Base-by-base conservation (phyloP, 371 early-diverging fungal genomes). In the Rhizomucor miehei region DNA sequence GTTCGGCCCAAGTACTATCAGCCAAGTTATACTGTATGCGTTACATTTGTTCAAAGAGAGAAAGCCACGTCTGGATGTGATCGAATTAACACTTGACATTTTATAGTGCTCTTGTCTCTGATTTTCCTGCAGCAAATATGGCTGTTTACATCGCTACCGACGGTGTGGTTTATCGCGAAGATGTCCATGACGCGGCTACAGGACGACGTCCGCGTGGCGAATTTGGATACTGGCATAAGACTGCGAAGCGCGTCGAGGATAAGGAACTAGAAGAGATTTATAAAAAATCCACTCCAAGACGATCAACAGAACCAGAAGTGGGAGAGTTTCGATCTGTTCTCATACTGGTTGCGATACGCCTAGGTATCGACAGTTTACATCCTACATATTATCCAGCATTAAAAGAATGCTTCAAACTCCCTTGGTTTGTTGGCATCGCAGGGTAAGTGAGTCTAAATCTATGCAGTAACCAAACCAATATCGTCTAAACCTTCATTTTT, bases 1-100 rank as follows among this genome's bases (percentile, higher is more conserved):
- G 98, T 97, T 95, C 76, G 96, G 96, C 0, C 98, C 98, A 0
- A 82, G 82, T 14, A 95, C 93, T 3, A 93, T 93, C 16, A 89
- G 94, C n/a, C 89, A 90, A 50, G 92, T 93, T 25, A 81, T 93
- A 4, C 86, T 86, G 88, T 91, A 85, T 58, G 79, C 65, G 17
- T 49, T 21, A 24, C 14, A 5, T 25, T 19, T 29, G 13, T 11
- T 24, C n/a, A n/a, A n/a, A n/a, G n/a, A n/a, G n/a, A n/a, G n/a
- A n/a, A n/a, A n/a, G n/a, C n/a, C 10, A 52, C 13, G 24, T 24
- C 1, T 4, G 35, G 13, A n/a, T 4, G n/a, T 12, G 46, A 24
- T 6, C 39, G 36, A 9, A 16, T 48, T 40, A 19, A 43, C 8
- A 11, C 44, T 37, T 51, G 39, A 24, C 35, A 25, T 24, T 34